These are phyloP conservation scores for Exutisphaerella laricina DNA, from an alignment of 2,329 filamentous ascomycete species.

Conservation along the genomic window DNA sequence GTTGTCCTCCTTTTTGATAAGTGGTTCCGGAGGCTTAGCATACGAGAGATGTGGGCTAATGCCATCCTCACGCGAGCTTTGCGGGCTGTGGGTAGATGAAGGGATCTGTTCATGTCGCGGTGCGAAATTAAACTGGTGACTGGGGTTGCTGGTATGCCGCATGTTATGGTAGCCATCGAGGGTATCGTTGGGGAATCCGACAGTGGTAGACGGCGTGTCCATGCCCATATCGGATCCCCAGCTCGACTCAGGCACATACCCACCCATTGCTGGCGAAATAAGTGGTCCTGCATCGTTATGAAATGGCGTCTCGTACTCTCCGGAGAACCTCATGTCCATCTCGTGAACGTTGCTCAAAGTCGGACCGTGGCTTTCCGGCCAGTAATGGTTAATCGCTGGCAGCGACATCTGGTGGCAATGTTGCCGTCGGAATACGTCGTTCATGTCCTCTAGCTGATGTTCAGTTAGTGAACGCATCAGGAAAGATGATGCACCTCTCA, in stretches of 20 bases:
- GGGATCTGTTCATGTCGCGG: slow-evolving; percentile 13
- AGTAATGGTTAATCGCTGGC: slow-evolving; percentile 15
- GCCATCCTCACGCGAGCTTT: slow-evolving; percentile 19
- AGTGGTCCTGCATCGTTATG: slow-evolving; percentile 17
- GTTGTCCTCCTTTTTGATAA: slow-evolving; percentile 12
- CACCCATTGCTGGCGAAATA: slow-evolving; percentile 22
- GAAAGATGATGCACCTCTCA: slow-evolving; percentile 14
- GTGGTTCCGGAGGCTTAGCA: slow-evolving; percentile 12
- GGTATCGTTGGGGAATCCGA: slow-evolving; percentile 19
- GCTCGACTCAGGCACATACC: slow-evolving; percentile 22
- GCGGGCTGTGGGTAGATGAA: slow-evolving; percentile 23
- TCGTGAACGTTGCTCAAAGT: slow-evolving; percentile 24
- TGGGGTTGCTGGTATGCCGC: slow-evolving; percentile 16
- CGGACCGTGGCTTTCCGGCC: slow-evolving; percentile 19
- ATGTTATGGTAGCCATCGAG: slow-evolving; percentile 23
- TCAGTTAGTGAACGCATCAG: slow-evolving; percentile 12
- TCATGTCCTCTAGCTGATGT: slow-evolving; percentile 17
- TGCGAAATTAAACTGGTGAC: slow-evolving; percentile 18
- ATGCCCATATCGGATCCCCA: slow-evolving; percentile 29
- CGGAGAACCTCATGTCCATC: slow-evolving; percentile 25
- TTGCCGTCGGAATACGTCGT: slow-evolving; percentile 21
- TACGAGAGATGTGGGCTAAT: slow-evolving; percentile 15
- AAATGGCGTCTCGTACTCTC: slow-evolving; percentile 20
- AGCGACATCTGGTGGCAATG: slow-evolving; percentile 21
- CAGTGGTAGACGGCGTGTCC: slow-evolving; percentile 25